A percentile compares a stretch with the other conserved stretches of the same genome.
phyloP scores from a whole-genome alignment of 2,329 filamentous ascomycete species.

The Colletotrichum horii region DNA sequence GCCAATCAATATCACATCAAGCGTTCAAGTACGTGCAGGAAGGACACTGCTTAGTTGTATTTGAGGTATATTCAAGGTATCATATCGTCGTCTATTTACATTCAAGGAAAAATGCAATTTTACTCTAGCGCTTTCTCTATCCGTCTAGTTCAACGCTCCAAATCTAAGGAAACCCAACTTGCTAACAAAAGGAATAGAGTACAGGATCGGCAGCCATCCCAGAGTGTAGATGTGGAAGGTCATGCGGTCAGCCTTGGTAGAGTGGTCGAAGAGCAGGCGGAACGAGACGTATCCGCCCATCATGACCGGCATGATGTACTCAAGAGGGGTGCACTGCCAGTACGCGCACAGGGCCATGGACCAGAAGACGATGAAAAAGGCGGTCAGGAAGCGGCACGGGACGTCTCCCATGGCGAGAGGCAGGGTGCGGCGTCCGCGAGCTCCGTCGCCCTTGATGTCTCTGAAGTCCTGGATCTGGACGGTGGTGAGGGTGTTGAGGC shows the following conservation, averaged over 20 bases:
- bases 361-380: conserved; percentile 20
- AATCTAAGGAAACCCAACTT: neutral
- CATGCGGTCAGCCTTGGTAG: neutral
- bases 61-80: neutral
- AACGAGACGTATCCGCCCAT: neutral
- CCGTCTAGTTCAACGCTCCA: neutral
- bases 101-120: neutral
- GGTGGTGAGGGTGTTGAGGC: conserved; percentile 28
- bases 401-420: conserved; percentile 26
- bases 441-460: conserved; percentile 18
- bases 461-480: neutral
- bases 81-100: neutral
- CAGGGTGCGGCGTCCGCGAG: conserved; percentile 27
- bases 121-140: neutral
- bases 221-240: neutral
- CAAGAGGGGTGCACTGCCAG: neutral
- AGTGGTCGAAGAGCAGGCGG: neutral
- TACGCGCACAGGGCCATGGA: conserved; percentile 5
- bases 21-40: too few relatives aligned
- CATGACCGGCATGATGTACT: neutral
- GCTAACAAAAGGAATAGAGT: neutral
- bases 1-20: neutral
- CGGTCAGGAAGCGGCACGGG: conserved; percentile 25
- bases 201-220: neutral
- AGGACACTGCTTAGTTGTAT: neutral